Evolutionary conservation across 129 eudicot genomes (phyloP).

Genomic region (Cynara cardunculus): DNA sequence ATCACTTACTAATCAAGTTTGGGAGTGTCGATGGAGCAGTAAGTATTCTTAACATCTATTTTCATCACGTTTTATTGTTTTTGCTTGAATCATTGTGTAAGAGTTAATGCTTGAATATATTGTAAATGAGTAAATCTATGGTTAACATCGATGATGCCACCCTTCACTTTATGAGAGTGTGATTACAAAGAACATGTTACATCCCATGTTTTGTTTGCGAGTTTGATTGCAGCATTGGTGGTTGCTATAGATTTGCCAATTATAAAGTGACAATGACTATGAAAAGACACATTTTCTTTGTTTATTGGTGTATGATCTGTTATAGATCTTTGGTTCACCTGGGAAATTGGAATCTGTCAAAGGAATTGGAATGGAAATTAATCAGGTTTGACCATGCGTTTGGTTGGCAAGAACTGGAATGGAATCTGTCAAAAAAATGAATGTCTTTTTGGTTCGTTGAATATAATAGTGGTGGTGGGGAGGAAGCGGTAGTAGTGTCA

Average conservation of each 20-base stretch:
- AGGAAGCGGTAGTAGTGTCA: no score
- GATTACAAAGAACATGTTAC: neutral
- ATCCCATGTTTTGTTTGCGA: neutral
- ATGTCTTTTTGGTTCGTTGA: no score
- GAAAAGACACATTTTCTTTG: neutral
- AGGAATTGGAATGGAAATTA: no score
- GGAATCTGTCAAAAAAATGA: no score
- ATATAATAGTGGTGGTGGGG: no score
- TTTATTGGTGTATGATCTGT: neutral
- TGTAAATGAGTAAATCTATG: neutral
- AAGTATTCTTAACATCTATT: slow-evolving; percentile 26
- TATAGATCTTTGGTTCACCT: no score
- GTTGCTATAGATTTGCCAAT: neutral
- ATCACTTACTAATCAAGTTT: slow-evolving; percentile 90
- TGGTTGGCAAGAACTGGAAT: no score
- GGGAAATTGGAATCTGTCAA: no score
- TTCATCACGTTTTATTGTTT: neutral
- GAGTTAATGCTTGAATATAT: neutral
- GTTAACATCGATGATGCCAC: no score
- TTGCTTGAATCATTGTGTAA: neutral
- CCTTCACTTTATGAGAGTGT: neutral
- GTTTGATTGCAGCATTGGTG: neutral
- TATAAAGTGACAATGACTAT: neutral
- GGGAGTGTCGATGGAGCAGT: slow-evolving; percentile 99
- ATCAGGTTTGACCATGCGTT: no score